Conservation (phyloP, 768 basidiomycete species). For the Xanthoconium purpureum region DNA sequence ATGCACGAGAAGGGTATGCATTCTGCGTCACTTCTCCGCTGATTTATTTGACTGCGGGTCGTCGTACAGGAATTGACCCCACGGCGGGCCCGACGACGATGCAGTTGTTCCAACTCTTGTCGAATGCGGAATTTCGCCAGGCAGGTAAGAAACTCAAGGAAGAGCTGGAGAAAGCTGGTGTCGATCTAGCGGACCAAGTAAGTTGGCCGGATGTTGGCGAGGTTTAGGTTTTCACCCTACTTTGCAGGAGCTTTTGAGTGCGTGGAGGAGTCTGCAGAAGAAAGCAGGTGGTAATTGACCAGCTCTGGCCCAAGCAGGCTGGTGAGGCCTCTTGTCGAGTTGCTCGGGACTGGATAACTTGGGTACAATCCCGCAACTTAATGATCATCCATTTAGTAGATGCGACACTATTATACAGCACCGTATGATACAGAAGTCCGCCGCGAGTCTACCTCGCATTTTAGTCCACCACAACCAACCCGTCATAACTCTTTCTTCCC, state of each 20-base stretch:
- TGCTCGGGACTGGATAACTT: too few relatives aligned
- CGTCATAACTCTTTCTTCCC: slow-evolving; percentile 50
- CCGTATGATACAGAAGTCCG: too few relatives aligned
- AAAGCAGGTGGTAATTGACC: slow-evolving; percentile 22
- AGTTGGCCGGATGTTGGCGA: slow-evolving; percentile 9
- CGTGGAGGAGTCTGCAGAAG: slow-evolving; percentile 34
- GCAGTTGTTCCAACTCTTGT: slow-evolving; percentile 53
- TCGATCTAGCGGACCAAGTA: slow-evolving; percentile 58
- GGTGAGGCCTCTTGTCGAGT: too few relatives aligned
- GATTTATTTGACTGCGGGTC: neutral
- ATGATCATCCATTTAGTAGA: too few relatives aligned
- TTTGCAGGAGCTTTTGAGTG: slow-evolving; percentile 46
- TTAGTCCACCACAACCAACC: slow-evolving; percentile 31
- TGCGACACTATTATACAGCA: too few relatives aligned
- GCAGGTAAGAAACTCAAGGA: slow-evolving; percentile 44
- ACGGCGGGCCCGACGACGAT: slow-evolving; percentile 45
- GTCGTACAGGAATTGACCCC: slow-evolving; percentile 45
- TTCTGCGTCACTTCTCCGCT: neutral
- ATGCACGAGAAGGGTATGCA: slow-evolving; percentile 48
- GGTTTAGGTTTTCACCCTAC: neutral
- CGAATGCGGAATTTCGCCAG: slow-evolving; percentile 50
- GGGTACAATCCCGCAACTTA: too few relatives aligned
- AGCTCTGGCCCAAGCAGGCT: neutral
- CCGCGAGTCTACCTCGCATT: neutral
- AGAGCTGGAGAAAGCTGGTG: slow-evolving; percentile 55